Evolutionary conservation across 352 stramenopile genomes (phyloP).

Genomic region (Salisapilia sapeloensis): DNA sequence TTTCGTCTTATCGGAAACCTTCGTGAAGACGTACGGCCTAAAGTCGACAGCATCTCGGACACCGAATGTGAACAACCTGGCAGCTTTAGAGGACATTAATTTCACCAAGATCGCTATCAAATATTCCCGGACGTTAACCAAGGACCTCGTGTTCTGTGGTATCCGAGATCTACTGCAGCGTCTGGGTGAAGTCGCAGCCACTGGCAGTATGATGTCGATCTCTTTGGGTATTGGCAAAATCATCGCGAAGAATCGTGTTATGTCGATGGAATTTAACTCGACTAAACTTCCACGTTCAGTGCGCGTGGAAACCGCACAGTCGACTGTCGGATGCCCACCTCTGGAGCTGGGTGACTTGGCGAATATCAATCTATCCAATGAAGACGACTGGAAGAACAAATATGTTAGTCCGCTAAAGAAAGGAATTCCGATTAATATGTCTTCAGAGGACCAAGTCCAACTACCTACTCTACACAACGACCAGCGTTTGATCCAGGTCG

Average conservation of each 20-base stretch:
- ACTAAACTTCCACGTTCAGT: slow-evolving; percentile 34
- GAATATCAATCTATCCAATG: slow-evolving; percentile 36
- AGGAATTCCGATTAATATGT: too few species aligned
- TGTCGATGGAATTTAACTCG: slow-evolving; percentile 56
- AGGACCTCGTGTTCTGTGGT: slow-evolving; percentile 50
- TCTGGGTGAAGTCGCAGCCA: slow-evolving; percentile 39
- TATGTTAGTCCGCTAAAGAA: too few species aligned
- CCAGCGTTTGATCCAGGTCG: too few species aligned
- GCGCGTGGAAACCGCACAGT: slow-evolving; percentile 37
- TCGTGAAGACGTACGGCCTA: slow-evolving; percentile 40
- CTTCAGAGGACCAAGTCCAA: too few species aligned
- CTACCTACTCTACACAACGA: too few species aligned
- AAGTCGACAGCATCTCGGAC: slow-evolving; percentile 18
- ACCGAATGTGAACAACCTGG: slow-evolving; percentile 8
- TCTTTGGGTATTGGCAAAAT: slow-evolving; percentile 45
- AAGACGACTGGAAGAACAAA: slow-evolving; percentile 11
- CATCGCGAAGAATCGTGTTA: slow-evolving; percentile 55
- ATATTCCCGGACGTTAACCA: slow-evolving; percentile 53
- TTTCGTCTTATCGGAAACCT: slow-evolving; percentile 53
- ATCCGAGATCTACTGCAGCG: slow-evolving; percentile 57
- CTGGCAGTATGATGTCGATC: slow-evolving; percentile 34
- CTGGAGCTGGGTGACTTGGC: slow-evolving; percentile 25
- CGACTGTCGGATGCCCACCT: slow-evolving; percentile 23
- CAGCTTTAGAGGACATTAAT: slow-evolving; percentile 60
- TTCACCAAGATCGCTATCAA: slow-evolving; percentile 77